phyloP scores from a whole-genome alignment of 2,329 filamentous ascomycete genomes.

The Aureobasidium sp. region DNA sequence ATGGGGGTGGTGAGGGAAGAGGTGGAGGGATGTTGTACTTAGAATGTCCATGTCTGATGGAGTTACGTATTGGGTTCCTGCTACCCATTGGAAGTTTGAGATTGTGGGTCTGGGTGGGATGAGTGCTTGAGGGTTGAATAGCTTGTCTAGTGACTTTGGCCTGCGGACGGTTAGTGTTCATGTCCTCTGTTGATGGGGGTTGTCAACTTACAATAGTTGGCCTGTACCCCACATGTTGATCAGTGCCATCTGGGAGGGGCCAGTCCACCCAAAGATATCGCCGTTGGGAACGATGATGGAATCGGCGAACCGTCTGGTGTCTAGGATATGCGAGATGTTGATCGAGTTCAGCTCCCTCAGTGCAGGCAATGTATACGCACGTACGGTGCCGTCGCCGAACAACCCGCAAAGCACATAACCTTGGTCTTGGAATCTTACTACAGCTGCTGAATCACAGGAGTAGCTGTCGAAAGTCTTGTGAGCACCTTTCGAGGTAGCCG shows the following conservation, averaged over 20 bases:
- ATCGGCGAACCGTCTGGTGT: conserved; percentile 61
- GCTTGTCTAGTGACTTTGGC: conserved; percentile 51
- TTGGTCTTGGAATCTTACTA: conserved; percentile 61
- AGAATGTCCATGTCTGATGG: conserved; percentile 80
- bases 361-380: conserved; percentile 78
- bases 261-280: conserved; percentile 78
- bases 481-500: conserved; percentile 77
- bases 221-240: conserved; percentile 80
- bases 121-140: conserved; percentile 67
- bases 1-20: conserved; percentile 25
- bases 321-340: conserved; percentile 56
- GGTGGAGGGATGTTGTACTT: conserved; percentile 27
- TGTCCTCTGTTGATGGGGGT: conserved; percentile 30
- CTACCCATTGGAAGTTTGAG: conserved; percentile 92
- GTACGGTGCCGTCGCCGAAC: conserved; percentile 71
- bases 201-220: conserved; percentile 37
- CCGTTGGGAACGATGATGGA: conserved; percentile 67
- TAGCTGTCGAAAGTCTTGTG: conserved; percentile 80
- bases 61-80: conserved; percentile 84
- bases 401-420: conserved; percentile 74
- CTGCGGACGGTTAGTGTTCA: conserved; percentile 14
- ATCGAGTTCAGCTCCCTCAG: conserved; percentile 72
- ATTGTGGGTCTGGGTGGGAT: conserved; percentile 83
- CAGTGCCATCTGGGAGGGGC: conserved; percentile 74
- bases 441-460: conserved; percentile 70